Conservation (phyloP, 2,329 filamentous ascomycete genomes). For the Scopulariopsis brevicaulis region DNA sequence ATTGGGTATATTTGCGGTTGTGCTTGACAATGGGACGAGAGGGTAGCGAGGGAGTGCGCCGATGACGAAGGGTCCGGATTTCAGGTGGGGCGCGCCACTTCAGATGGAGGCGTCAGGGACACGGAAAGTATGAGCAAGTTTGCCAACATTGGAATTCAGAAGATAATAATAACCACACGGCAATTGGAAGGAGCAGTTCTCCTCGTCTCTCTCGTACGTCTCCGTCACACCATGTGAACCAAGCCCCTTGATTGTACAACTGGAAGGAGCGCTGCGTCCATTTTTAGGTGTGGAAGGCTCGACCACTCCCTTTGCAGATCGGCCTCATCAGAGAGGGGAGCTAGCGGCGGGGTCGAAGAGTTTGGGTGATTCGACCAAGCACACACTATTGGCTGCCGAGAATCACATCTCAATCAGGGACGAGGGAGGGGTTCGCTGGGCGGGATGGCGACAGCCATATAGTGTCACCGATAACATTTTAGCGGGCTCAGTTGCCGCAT, state of each 20-base stretch:
- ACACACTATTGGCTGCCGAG: background rate
- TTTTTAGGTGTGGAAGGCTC: background rate
- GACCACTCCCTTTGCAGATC: background rate
- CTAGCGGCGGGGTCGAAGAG: background rate
- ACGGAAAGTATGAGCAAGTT: background rate
- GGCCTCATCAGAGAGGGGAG: background rate
- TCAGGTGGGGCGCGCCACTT: background rate
- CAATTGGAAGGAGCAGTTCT: too few species aligned
- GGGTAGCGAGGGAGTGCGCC: constrained; percentile 8
- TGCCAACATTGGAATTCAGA: background rate
- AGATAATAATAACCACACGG: background rate
- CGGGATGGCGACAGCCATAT: too few species aligned
- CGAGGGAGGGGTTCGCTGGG: background rate
- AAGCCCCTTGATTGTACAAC: background rate
- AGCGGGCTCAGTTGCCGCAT: background rate
- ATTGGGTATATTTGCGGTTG: background rate
- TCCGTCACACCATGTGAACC: background rate
- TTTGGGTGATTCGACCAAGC: background rate
- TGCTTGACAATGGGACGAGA: background rate
- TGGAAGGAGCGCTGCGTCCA: background rate
- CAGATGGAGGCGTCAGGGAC: background rate
- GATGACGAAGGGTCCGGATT: background rate
- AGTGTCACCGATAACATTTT: background rate
- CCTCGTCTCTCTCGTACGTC: too few species aligned
- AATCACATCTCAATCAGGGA: background rate